Percentiles rank a stretch among this genome's conserved stretches.
Conservation (phyloP, 805 yeast species). For the Teunomyces panamensis region DNA sequence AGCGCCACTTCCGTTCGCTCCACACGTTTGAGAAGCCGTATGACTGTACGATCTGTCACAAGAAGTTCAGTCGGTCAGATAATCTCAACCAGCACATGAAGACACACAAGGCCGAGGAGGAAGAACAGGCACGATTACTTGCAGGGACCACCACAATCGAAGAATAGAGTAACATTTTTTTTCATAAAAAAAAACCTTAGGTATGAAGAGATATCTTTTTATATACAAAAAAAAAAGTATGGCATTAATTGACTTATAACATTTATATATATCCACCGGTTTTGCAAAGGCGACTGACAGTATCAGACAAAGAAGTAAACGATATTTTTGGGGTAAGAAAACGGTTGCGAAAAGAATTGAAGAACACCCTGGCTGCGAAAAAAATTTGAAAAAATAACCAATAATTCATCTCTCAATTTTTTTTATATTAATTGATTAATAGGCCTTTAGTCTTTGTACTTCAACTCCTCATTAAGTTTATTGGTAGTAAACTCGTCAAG, state of each 20-base stretch:
- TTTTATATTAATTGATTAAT: too few relatives aligned
- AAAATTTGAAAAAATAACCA: not conserved
- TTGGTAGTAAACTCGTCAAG: slow-evolving; percentile 5
- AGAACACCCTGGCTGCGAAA: not conserved
- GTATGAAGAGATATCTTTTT: too few relatives aligned
- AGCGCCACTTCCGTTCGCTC: slow-evolving; percentile 68
- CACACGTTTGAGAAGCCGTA: slow-evolving; percentile 74
- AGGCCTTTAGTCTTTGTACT: not conserved
- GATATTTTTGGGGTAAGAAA: not conserved
- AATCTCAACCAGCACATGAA: slow-evolving; percentile 66
- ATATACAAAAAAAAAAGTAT: not conserved
- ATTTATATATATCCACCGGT: not conserved
- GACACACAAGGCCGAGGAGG: slow-evolving; percentile 38
- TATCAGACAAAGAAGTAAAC: not conserved
- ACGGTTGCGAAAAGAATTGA: not conserved
- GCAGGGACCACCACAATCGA: slow-evolving; percentile 3
- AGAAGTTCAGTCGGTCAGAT: slow-evolving; percentile 65
- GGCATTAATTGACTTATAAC: not conserved
- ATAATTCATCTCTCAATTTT: not conserved
- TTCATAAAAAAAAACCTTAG: too few relatives aligned
- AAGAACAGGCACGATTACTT: not conserved
- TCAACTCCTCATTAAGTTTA: slow-evolving; percentile 6
- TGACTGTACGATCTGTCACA: slow-evolving; percentile 57
- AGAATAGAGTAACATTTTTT: not conserved
- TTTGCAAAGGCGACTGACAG: too few relatives aligned